Base-by-base conservation (phyloP, 805 yeast species). In the Ogataea kodamae region DNA sequence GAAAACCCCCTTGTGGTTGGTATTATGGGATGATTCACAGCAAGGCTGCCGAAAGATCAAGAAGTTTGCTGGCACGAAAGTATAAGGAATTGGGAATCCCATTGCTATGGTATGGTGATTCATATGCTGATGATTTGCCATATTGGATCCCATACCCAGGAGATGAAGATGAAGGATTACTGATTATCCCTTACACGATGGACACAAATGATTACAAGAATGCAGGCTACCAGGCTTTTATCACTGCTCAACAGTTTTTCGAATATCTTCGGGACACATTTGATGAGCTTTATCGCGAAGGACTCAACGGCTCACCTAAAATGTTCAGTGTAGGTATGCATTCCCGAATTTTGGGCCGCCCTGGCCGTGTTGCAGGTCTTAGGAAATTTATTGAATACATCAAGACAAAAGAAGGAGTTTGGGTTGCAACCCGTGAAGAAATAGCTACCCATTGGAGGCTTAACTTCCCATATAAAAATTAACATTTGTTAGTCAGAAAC, bases 361-460 rank as follows among this genome's bases (percentile, higher is more conserved):
- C 67, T 3, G 67, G 65, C 8, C 39, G 61, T 30, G 50, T 54
- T 41, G 56, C 55, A 25, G 66, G 62, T 5, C 44, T 61, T 28
- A 42, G 55, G 18, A 58, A 55, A 43, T 61, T 61, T 31, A 41
- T 61, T 42, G 60, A 56, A 22, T 59, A 61, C 33, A 52, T 58
- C n/a, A 42, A 43, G 22, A 37, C 44, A 10, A 54, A 55, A 37
- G 54, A 54, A 19, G 62, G 54, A 18, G 67, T 59, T 13, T 61
- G 65, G 65, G 55, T 62, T 14, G 59, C 65, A n/a, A 62, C 62
- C 20, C 48, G 67, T 29, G 55, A 54, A 33, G 62, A 62, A 30
- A 62, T 62, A 24, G 65, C 67, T 5, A 18, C 18, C 7, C 46
- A 42, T 21, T 44, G 46, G 46, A 38, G 28, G 22, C 5, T 21